Percentiles rank a stretch among this genome's conserved stretches.
Conservation (phyloP, 805 yeast species). For the Cyberlindnera bimundalis region DNA sequence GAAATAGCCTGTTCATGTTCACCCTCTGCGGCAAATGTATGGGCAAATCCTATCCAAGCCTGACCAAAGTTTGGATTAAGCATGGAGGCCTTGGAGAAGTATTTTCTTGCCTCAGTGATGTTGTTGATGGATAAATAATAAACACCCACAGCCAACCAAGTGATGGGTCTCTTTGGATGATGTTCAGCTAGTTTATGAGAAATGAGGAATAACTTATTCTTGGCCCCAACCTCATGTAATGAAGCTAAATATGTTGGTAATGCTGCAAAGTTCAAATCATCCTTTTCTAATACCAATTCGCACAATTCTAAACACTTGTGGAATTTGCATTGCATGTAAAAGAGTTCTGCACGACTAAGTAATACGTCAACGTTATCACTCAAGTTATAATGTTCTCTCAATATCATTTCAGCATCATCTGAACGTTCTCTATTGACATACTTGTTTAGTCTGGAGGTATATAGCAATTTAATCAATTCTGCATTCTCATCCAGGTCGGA, state of each 20-base stretch:
- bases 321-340: constrained; percentile 74
- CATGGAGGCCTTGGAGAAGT: constrained; percentile 84
- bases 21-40: constrained; percentile 96
- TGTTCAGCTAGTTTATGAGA: constrained; percentile 85
- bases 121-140: constrained; percentile 77
- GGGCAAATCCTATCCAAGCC: constrained; percentile 98
- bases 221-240: constrained; percentile 78
- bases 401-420: constrained; percentile 60
- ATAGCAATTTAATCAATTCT: constrained; percentile 73
- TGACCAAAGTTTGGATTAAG: constrained; percentile 87
- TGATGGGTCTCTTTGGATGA: constrained; percentile 74
- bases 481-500: constrained; percentile 74
- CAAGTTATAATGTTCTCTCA: constrained; percentile 70
- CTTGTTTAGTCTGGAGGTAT: constrained; percentile 73
- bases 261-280: constrained; percentile 66
- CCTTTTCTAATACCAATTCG: constrained; percentile 49
- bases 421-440: constrained; percentile 56
- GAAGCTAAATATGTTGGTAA: constrained; percentile 81
- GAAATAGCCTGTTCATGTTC: constrained; percentile 98
- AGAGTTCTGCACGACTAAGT: constrained; percentile 62
- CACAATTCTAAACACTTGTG: constrained; percentile 73
- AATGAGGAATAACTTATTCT: constrained; percentile 71
- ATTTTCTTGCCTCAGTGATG: constrained; percentile 78
- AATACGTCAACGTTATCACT: constrained; percentile 68
- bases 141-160: constrained; percentile 92